These are phyloP conservation scores for Isabelozyma rhagii DNA, from an alignment of 805 yeast species.

Conservation along the genomic window DNA sequence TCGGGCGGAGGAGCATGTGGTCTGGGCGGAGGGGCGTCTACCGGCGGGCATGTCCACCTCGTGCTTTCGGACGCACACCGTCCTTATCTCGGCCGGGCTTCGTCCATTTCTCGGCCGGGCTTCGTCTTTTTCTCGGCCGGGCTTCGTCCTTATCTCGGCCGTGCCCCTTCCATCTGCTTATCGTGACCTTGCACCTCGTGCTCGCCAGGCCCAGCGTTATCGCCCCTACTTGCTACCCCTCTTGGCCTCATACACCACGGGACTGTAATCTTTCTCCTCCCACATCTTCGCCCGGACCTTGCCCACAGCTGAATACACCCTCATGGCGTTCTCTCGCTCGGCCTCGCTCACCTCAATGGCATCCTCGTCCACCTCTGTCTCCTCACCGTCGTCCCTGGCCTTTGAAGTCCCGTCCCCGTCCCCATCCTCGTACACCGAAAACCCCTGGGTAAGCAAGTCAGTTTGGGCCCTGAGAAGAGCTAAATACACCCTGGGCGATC, in stretches of 20 bases:
- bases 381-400: neutral
- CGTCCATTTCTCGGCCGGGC: no score
- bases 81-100: no score
- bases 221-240: neutral
- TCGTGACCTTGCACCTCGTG: no score
- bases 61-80: no score
- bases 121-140: no score
- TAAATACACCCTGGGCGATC: neutral
- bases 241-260: slow-evolving; percentile 15
- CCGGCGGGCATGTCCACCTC: no score
- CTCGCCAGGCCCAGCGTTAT: no score
- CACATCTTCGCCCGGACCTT: slow-evolving; percentile 20
- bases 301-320: slow-evolving; percentile 25
- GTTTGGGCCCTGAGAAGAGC: neutral
- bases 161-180: no score
- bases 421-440: neutral
- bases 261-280: slow-evolving; percentile 19
- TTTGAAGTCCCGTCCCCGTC: neutral
- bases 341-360: slow-evolving; percentile 1
- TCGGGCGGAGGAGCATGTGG: no score
- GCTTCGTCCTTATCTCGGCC: no score
- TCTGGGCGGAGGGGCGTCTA: no score
- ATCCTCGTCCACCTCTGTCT: slow-evolving; percentile 1
- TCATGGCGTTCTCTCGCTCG: slow-evolving; percentile 10
- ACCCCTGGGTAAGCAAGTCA: neutral